Evolutionary conservation across 805 yeast species (phyloP).

Genomic region (Yamadazyma olivae): DNA sequence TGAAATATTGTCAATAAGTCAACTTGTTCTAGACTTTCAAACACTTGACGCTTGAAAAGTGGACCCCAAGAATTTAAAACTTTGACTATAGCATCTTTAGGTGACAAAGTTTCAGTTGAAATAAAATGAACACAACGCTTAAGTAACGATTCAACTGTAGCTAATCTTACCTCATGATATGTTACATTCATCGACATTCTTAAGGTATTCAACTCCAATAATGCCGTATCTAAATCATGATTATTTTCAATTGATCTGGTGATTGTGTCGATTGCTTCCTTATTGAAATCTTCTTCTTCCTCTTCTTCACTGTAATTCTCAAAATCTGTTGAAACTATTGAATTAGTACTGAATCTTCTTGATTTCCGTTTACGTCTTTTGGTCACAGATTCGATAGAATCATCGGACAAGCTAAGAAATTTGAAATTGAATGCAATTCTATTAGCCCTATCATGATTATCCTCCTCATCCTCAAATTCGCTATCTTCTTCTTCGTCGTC

Average conservation of each 20-base stretch:
- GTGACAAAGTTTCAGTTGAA: conserved; percentile 70
- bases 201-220: conserved; percentile 87
- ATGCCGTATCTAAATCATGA: conserved; percentile 91
- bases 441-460: conserved; percentile 1
- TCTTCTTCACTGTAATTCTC: conserved; percentile 28
- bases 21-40: conserved; percentile 72
- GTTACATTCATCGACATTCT: conserved; percentile 97
- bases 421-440: conserved; percentile 9
- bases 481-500: conserved; percentile 40
- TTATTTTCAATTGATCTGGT: conserved; percentile 88
- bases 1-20: conserved; percentile 62
- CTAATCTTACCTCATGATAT: conserved; percentile 86
- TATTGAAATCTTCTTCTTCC: conserved; percentile 76
- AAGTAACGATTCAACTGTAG: conserved; percentile 72
- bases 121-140: conserved; percentile 70
- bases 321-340: conserved; percentile 46
- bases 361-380: conserved; percentile 35
- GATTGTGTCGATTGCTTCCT: conserved; percentile 92
- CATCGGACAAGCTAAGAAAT: conserved; percentile 53
- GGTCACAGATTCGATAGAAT: conserved; percentile 52
- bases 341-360: conserved; percentile 35
- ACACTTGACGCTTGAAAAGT: conserved; percentile 82
- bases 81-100: conserved; percentile 72
- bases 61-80: conserved; percentile 79
- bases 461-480: conserved; percentile 12